phyloP scores from a whole-genome alignment of 345 rosid genomes.

The Adansonia digitata region DNA sequence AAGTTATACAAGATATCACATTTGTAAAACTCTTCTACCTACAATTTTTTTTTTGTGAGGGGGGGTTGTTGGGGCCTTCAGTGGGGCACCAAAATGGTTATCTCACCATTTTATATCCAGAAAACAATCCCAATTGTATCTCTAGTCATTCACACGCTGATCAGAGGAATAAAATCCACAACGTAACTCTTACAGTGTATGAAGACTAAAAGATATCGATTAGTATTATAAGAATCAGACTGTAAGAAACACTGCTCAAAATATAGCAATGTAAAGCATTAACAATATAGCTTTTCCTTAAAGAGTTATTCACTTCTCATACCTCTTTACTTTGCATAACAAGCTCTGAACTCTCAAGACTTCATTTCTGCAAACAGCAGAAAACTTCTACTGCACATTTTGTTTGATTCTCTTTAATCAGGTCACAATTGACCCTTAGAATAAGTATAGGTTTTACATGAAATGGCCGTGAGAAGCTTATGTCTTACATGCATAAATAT shows the following conservation, averaged over 20 bases:
- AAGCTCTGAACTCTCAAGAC: neutral
- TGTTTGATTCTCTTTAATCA: neutral
- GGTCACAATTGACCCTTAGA: neutral
- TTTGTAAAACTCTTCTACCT: neutral
- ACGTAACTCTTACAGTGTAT: neutral
- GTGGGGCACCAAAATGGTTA: neutral
- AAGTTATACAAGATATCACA: neutral
- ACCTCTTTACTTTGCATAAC: neutral
- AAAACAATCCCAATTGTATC: neutral
- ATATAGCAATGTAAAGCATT: conserved; percentile 3
- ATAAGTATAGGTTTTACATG: neutral
- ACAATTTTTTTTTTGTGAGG: too few species aligned
- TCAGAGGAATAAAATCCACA: neutral
- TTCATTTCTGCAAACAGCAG: neutral
- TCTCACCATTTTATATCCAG: neutral
- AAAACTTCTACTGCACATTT: neutral
- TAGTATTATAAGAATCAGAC: neutral
- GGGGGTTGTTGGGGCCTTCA: neutral
- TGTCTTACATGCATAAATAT: neutral
- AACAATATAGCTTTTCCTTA: neutral
- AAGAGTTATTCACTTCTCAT: neutral
- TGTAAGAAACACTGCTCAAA: neutral
- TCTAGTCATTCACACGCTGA: neutral
- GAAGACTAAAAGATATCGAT: too few species aligned
- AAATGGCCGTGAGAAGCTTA: neutral